These are phyloP conservation scores for Aspergillus hiratsukae DNA, from an alignment of 2,329 filamentous ascomycete species.

Conservation along the genomic window DNA sequence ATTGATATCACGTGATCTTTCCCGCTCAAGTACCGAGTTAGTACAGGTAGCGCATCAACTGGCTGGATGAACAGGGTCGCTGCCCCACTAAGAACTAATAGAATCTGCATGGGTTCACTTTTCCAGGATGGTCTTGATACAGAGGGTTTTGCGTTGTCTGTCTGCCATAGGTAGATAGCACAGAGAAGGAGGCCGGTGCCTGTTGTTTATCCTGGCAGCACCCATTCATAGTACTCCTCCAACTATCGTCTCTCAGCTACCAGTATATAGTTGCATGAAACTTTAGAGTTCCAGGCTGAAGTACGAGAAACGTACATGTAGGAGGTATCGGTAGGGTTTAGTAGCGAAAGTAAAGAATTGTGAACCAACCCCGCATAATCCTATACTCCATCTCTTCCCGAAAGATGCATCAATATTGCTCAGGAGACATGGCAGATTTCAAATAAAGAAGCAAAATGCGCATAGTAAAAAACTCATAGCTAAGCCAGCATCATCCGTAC, in stretches of 20 bases:
- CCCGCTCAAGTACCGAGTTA: neutral
- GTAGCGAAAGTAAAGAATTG: neutral
- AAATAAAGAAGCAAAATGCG: neutral
- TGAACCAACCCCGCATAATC: neutral
- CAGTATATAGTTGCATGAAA: neutral
- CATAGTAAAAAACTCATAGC: neutral
- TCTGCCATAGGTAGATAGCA: neutral
- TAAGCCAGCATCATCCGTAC: neutral
- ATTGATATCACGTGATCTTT: neutral
- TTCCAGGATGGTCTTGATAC: neutral
- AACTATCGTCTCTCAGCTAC: neutral
- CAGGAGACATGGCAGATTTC: neutral
- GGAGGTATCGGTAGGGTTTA: neutral
- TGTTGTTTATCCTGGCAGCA: neutral
- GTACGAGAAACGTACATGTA: neutral
- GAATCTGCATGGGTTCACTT: neutral
- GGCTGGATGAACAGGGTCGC: no score
- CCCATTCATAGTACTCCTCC: neutral
- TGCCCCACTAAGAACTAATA: neutral
- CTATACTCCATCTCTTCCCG: neutral
- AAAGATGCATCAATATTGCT: neutral
- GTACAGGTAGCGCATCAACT: neutral
- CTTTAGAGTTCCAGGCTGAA: neutral
- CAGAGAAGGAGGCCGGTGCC: neutral
- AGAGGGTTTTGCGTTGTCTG: neutral